Percentiles rank a stretch among this genome's conserved stretches.
Conservation (phyloP, 2,329 filamentous ascomycete species). For the Trichoderma citrinoviride region DNA sequence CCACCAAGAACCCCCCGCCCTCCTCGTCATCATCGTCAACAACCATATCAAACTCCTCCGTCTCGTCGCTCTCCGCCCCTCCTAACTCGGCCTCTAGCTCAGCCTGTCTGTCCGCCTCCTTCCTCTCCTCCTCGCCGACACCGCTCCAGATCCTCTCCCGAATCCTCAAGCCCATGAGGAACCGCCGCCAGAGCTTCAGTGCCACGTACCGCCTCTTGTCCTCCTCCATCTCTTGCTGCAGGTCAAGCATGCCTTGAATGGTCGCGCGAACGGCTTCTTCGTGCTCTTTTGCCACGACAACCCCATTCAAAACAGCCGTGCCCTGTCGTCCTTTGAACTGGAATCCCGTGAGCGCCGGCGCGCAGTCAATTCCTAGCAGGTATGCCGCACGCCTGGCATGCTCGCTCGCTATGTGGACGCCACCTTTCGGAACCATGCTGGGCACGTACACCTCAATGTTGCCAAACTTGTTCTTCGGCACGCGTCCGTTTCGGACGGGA, state of each 20-base stretch:
- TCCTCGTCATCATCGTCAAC: conserved; percentile 42
- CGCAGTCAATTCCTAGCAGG: conserved; percentile 77
- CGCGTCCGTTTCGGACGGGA: conserved; percentile 67
- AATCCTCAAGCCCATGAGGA: conserved; percentile 75
- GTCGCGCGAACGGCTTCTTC: conserved; percentile 69
- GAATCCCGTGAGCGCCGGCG: conserved; percentile 87
- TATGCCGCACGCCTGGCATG: conserved; percentile 69
- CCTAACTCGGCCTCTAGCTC: conserved; percentile 38
- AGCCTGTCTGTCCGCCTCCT: conserved; percentile 37
- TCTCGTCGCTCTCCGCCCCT: conserved; percentile 41
- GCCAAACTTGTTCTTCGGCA: conserved; percentile 89
- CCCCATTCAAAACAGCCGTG: conserved; percentile 76
- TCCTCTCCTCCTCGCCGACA: conserved; percentile 48
- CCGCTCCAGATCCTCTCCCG: conserved; percentile 67
- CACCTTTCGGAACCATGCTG: conserved; percentile 83
- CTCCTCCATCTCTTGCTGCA: conserved; percentile 61
- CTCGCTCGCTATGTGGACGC: conserved; percentile 63
- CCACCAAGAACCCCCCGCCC: conserved; percentile 47
- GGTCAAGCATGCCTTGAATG: conserved; percentile 64
- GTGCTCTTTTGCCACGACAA: conserved; percentile 71
- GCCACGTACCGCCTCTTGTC: conserved; percentile 72
- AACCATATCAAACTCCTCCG: conserved; percentile 44
- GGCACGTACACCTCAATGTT: conserved; percentile 93
- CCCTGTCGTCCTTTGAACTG: conserved; percentile 82
- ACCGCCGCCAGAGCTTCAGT: conserved; percentile 63